A percentile compares a stretch with the other conserved stretches of the same genome.
These are phyloP conservation scores for Antrodiella citrinella DNA, from an alignment of 768 basidiomycete species.

Conservation along the genomic window DNA sequence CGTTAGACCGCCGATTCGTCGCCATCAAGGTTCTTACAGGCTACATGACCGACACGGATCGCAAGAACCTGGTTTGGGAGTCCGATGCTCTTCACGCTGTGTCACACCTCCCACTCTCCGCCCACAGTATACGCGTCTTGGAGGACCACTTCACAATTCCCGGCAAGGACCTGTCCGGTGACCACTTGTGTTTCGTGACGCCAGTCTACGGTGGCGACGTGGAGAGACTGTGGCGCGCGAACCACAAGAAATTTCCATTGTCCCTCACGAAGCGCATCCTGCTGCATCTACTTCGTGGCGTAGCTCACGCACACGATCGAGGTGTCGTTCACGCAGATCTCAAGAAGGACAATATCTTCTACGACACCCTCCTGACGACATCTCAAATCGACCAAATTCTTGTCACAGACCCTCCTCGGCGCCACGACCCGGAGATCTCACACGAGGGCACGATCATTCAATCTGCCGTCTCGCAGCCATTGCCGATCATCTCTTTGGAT, in stretches of 20 bases:
- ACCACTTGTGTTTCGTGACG: conserved; percentile 1
- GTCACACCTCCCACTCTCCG: background rate
- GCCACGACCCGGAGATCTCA: background rate
- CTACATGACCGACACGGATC: background rate
- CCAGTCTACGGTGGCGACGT: background rate
- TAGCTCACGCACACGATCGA: background rate
- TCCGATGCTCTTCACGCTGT: background rate
- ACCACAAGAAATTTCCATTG: background rate
- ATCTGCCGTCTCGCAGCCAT: conserved; percentile 1
- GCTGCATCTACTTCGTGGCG: background rate
- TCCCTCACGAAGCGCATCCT: background rate
- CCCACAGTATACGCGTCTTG: background rate
- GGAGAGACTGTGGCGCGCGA: background rate
- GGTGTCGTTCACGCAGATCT: conserved; percentile 1
- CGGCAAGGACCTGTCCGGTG: background rate
- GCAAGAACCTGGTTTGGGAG: background rate
- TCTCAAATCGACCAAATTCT: background rate
- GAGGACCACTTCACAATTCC: background rate
- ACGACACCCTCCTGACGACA: background rate
- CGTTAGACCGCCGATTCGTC: background rate
- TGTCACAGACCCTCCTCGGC: background rate
- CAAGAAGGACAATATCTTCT: background rate
- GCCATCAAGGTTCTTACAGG: conserved; percentile 1
- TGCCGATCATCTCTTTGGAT: background rate
- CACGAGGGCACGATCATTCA: background rate